Evolutionary conservation across 2,329 filamentous ascomycete genomes (phyloP), one percentile per base, ranked within the genome.

Genomic region (Aspergillus alliaceus): DNA sequence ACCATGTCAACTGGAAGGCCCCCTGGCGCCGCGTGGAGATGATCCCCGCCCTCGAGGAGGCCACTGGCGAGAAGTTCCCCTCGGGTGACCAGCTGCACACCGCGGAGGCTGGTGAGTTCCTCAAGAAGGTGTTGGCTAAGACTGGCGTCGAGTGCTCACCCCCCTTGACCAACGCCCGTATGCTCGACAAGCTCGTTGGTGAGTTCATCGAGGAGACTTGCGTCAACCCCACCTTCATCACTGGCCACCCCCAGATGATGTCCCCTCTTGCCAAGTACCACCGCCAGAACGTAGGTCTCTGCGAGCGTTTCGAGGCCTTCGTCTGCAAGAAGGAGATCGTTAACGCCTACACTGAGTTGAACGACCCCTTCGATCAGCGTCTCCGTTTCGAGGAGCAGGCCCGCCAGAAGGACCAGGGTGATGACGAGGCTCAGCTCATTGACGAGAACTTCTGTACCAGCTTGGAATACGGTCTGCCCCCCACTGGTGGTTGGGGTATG

Each of bases 261-360:
- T 95, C 90, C 15, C 95, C 95, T 8, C 83, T 99, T 18, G 95
- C 95, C 81, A 99, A 99, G 84, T 93, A 93, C 76, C 91, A 97
- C 78, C 90, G 95, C 64, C 79, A 82, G 47, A 85, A 86, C 61
- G 84, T 88, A 53, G 95, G 93, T 69, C 85, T 99, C 32, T 97
- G 92, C 75, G 95, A 99, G 82, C 90, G 95, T 54, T 98, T 98
- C 76, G 95, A 99, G 79, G 93, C 91, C 11, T 99, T 99, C 66
- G 95, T 97, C 46, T 92, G 89, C 82, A 96, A 92, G 84, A 96
- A 95, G 85, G 93, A 98, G 75, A 97, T 98, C 66, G 89, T 89
- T 70, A 98, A 99, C 72, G 93, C 93, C 6, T 96, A 97, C 80
- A 98, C 93, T 37, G 95, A 99, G 86, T 88, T 99, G 84, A 96